Evolutionary conservation across 176 grass and related monocot genomes (phyloP).

Genomic region (Aegilops speltoides): DNA sequence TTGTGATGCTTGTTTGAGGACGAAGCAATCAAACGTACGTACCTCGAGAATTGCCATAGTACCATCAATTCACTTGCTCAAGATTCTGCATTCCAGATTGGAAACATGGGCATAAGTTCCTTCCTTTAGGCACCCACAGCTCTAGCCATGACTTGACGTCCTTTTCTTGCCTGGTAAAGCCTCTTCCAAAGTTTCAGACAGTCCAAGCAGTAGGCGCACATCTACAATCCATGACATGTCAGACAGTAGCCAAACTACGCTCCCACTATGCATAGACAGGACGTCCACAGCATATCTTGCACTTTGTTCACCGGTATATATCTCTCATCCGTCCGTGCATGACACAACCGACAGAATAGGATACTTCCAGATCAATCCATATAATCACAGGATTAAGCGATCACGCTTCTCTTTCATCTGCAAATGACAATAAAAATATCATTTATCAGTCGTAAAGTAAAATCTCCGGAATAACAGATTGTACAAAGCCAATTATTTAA

Average conservation of each 20-base stretch:
- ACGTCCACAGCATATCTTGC: not conserved
- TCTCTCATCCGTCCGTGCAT: not conserved
- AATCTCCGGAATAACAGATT: too few relatives aligned
- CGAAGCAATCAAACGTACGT: not conserved
- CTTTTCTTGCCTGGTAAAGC: not conserved
- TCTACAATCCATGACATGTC: not conserved
- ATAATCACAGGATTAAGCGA: not conserved
- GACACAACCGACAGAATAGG: not conserved
- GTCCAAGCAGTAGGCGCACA: not conserved
- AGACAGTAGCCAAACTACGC: too few relatives aligned
- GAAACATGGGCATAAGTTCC: not conserved
- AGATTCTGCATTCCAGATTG: not conserved
- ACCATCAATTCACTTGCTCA: not conserved
- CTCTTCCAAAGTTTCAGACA: not conserved
- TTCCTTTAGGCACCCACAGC: not conserved
- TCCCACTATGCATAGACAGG: not conserved
- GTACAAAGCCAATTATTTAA: too few relatives aligned
- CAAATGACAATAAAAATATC: not conserved
- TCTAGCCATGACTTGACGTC: not conserved
- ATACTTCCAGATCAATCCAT: not conserved
- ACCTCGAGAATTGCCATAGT: not conserved
- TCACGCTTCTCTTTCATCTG: not conserved
- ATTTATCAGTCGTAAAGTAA: not conserved
- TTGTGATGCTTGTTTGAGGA: not conserved
- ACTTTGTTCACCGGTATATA: not conserved